A percentile compares a stretch with the other conserved stretches of the same genome.
Conservation (phyloP, 768 basidiomycete species). For the Collybia mongolica region DNA sequence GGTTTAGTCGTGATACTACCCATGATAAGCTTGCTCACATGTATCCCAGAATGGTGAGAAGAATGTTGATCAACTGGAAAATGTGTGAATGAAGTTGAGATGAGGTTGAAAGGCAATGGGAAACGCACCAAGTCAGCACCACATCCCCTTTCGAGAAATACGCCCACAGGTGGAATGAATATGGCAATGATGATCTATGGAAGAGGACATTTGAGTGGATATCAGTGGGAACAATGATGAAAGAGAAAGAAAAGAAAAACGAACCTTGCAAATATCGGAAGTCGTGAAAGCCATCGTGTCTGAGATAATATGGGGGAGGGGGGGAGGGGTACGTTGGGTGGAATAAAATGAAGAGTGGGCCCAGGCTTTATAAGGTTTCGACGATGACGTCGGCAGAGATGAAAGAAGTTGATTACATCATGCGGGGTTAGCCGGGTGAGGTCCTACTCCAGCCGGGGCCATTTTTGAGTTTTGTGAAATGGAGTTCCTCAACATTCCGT, state of each 20-base stretch:
- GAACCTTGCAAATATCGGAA: slow-evolving; percentile 79
- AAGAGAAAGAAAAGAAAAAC: slow-evolving; percentile 11
- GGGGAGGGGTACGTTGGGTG: not conserved
- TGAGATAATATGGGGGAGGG: slow-evolving; percentile 4
- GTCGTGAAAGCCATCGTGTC: slow-evolving; percentile 63
- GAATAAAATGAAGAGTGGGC: too few relatives aligned
- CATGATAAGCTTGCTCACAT: slow-evolving; percentile 47
- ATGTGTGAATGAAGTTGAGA: slow-evolving; percentile 7
- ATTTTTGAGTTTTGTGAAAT: slow-evolving; percentile 15
- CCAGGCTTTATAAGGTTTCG: not conserved
- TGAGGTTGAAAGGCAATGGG: slow-evolving; percentile 2
- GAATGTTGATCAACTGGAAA: slow-evolving; percentile 64
- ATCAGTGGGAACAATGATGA: too few relatives aligned
- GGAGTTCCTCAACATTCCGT: slow-evolving; percentile 37
- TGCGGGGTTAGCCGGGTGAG: too few relatives aligned
- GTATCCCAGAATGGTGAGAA: slow-evolving; percentile 76
- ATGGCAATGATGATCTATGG: slow-evolving; percentile 58
- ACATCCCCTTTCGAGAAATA: slow-evolving; percentile 88
- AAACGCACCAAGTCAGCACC: slow-evolving; percentile 65
- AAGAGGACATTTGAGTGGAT: slow-evolving; percentile 10
- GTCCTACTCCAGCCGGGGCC: too few relatives aligned
- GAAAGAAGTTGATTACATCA: slow-evolving; percentile 6
- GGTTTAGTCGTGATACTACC: too few relatives aligned
- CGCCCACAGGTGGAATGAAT: slow-evolving; percentile 79
- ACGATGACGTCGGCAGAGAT: not conserved